Conservation (phyloP, 768 basidiomycete genomes). For the Fistulinella prunicolor region DNA sequence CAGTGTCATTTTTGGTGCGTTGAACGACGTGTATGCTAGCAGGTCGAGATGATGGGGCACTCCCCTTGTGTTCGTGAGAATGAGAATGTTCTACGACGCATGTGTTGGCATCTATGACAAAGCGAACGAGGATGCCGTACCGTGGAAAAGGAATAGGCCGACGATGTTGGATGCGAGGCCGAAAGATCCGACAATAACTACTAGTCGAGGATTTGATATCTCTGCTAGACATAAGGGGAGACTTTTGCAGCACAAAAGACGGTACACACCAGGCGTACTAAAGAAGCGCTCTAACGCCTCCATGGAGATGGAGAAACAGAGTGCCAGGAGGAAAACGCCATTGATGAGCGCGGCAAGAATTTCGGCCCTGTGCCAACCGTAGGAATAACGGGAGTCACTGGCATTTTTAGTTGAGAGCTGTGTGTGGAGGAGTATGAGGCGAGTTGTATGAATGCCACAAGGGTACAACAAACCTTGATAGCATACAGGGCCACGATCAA, state of each 20-base stretch:
- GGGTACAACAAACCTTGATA: slow-evolving; percentile 55
- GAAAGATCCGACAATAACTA: slow-evolving; percentile 86
- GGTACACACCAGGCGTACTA: slow-evolving; percentile 61
- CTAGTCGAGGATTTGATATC: slow-evolving; percentile 81
- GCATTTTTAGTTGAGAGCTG: slow-evolving; percentile 64
- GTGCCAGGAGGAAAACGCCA: slow-evolving; percentile 93
- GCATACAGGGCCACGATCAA: slow-evolving; percentile 94
- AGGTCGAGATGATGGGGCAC: slow-evolving; percentile 35
- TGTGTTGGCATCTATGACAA: too few relatives aligned
- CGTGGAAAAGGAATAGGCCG: slow-evolving; percentile 93
- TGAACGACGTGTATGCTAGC: slow-evolving; percentile 35
- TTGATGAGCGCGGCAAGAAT: slow-evolving; percentile 94
- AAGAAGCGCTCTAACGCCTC: slow-evolving; percentile 93
- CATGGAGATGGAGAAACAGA: slow-evolving; percentile 93
- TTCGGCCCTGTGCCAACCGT: slow-evolving; percentile 99
- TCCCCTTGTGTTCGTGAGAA: slow-evolving; percentile 44
- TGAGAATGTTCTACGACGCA: slow-evolving; percentile 62
- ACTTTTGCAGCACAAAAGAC: not conserved
- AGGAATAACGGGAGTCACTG: slow-evolving; percentile 79
- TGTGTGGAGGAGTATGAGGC: slow-evolving; percentile 6
- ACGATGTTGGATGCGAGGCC: slow-evolving; percentile 91
- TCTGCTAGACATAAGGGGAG: slow-evolving; percentile 44
- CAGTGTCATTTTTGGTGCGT: slow-evolving; percentile 17
- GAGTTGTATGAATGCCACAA: slow-evolving; percentile 1
- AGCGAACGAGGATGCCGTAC: slow-evolving; percentile 39